Conservation (phyloP, 208 protist species). For the Eutreptiella sp. region DNA sequence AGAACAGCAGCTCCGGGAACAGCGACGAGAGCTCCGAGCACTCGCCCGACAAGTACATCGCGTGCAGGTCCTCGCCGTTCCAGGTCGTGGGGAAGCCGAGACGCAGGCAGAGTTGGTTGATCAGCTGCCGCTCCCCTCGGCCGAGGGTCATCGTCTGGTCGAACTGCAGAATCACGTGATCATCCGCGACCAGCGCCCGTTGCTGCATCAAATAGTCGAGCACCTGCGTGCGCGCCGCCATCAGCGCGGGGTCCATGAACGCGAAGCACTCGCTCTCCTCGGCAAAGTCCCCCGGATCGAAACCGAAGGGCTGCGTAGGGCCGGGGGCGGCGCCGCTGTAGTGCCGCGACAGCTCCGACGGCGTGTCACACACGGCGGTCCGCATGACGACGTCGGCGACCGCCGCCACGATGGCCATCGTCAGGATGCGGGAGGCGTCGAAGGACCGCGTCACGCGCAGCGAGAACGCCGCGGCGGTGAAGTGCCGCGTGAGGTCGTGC, state of each 20-base stretch:
- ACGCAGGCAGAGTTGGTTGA: constrained; percentile 26
- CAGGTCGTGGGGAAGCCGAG: constrained; percentile 12
- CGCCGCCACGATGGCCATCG: constrained; percentile 5
- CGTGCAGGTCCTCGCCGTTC: constrained; percentile 4
- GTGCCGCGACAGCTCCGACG: constrained; percentile 16
- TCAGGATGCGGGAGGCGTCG: constrained; percentile 23
- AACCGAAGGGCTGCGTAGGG: constrained; percentile 25
- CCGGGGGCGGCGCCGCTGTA: constrained; percentile 26
- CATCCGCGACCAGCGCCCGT: not conserved
- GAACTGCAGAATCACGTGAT: constrained; percentile 33
- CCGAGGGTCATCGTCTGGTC: constrained; percentile 22
- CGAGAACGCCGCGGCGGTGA: constrained; percentile 20
- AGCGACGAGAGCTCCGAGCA: constrained; percentile 21
- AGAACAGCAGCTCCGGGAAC: constrained; percentile 37
- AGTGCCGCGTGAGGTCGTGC: constrained; percentile 11
- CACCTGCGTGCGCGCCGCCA: constrained; percentile 6
- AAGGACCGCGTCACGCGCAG: constrained; percentile 20
- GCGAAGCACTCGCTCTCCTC: constrained; percentile 24
- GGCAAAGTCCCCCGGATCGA: constrained; percentile 26
- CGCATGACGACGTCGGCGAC: constrained; percentile 28
- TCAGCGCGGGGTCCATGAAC: constrained; percentile 9
- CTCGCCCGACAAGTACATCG: constrained; percentile 4
- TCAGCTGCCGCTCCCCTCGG: constrained; percentile 13
- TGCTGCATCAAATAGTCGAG: constrained; percentile 36
- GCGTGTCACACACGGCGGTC: not conserved